Evolutionary conservation across 2,329 filamentous ascomycete genomes (phyloP), one percentile per base, ranked within the genome.

Genomic region (Pyrenophora seminiperda): DNA sequence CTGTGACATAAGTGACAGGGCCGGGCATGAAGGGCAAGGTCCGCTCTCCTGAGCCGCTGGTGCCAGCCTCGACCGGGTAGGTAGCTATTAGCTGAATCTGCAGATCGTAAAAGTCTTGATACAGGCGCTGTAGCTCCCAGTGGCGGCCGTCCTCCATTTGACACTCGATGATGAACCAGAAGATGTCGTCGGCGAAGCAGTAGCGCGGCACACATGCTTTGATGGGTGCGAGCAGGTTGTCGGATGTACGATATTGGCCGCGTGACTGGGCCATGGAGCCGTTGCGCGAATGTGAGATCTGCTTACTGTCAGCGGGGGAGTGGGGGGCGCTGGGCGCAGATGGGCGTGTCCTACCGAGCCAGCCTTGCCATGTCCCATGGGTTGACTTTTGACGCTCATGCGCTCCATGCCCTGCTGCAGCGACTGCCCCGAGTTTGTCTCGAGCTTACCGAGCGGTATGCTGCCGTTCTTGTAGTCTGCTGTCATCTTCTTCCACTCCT

Each of bases 401-500:
- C 90, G 83, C 63, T 91, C 87, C 64, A 93, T 77, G 10, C 81
- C 78, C 59, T 83, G 81, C 61, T 82, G 77, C 45, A 79, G 71
- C 56, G 47, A 83, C 79, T 50, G 77, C 79, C 66, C 66, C 22
- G 72, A 73, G 53, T 74, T 74, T 27, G 66, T 66, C 64, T 93
- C 90, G 61, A 95, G 93, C 75, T 93, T 96, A 61, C 94, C 94
- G 33, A 99, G 79, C 0, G 92, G 93, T 70, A 99, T 97, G 75
- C 94, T 97, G 73, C 92, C 96, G 72, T 97, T 97, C 79, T 99
- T 99, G 77, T 99, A 99, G 58, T 97, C 93, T 47, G 93, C 93
- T 0, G 94, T 92, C 91, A 97, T 97, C 77, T 95, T 96, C 79
- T 99, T 99, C 94, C 94, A 99, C 67, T 99, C 94, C 70, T 99